Evolutionary conservation across 495 filamentous ascomycete genomes (phyloP).

Genomic region (Bryoglossum gracile): DNA sequence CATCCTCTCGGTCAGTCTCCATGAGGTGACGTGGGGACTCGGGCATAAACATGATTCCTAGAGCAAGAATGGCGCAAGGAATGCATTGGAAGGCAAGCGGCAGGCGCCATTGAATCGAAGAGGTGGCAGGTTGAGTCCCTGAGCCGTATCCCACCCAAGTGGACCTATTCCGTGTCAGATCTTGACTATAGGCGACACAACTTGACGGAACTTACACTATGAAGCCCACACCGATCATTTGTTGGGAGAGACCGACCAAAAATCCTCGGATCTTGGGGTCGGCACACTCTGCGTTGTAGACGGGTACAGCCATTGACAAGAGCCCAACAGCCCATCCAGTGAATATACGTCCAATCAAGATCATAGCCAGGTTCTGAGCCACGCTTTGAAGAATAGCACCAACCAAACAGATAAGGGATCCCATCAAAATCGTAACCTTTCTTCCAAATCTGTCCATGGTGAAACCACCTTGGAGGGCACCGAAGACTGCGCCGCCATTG

Average conservation of each 20-base stretch:
- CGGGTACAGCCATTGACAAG: slow-evolving; percentile 50
- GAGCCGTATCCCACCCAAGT: slow-evolving; percentile 53
- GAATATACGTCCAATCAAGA: slow-evolving; percentile 55
- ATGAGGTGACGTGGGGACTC: slow-evolving; percentile 73
- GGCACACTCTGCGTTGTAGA: slow-evolving; percentile 50
- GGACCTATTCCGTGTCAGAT: slow-evolving; percentile 9
- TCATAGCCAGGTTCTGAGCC: slow-evolving; percentile 45
- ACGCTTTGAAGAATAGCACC: slow-evolving; percentile 51
- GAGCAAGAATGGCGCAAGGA: slow-evolving; percentile 28
- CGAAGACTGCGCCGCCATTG: slow-evolving; percentile 48
- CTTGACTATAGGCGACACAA: not conserved
- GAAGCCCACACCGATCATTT: slow-evolving; percentile 52
- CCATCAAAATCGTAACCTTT: slow-evolving; percentile 48
- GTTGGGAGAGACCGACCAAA: slow-evolving; percentile 51
- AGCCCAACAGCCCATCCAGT: slow-evolving; percentile 55
- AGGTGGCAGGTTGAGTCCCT: slow-evolving; percentile 31
- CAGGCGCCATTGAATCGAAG: slow-evolving; percentile 45
- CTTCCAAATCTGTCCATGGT: slow-evolving; percentile 39
- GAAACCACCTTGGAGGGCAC: slow-evolving; percentile 30
- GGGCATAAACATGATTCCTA: slow-evolving; percentile 58
- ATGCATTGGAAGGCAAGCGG: slow-evolving; percentile 45
- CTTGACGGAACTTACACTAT: slow-evolving; percentile 37
- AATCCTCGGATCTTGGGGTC: slow-evolving; percentile 46
- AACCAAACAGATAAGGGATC: slow-evolving; percentile 45
- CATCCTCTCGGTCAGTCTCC: slow-evolving; percentile 55